Evolutionary conservation across 1,284 basidiomycete species (phyloP).

Genomic region (Lignosus rhinocerotis): DNA sequence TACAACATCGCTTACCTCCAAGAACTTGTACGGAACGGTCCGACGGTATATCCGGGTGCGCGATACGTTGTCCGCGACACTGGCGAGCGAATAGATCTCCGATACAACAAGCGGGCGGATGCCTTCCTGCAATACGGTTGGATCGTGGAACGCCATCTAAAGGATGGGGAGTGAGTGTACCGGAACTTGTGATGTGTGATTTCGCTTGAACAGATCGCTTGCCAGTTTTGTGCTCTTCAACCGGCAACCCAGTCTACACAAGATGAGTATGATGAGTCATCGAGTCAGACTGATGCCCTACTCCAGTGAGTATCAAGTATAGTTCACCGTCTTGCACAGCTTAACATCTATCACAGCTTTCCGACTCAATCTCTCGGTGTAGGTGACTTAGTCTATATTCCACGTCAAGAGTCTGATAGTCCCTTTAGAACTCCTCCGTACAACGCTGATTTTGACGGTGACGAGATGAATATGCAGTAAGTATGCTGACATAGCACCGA

Average conservation of each 20-base stretch:
- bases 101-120: constrained; percentile 98
- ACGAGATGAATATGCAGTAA: constrained; percentile 99
- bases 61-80: constrained; percentile 98
- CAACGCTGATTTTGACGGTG: constrained; percentile 99
- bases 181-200: neutral
- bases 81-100: constrained; percentile 95
- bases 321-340: neutral
- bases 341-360: constrained; percentile 65
- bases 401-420: constrained; percentile 12
- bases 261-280: constrained; percentile 99
- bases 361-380: constrained; percentile 96
- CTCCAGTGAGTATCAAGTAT: constrained; percentile 75
- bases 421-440: constrained; percentile 77
- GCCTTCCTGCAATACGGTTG: constrained; percentile 97
- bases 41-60: constrained; percentile 94
- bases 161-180: constrained; percentile 89
- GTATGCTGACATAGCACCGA: constrained; percentile 34
- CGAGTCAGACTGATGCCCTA: constrained; percentile 98
- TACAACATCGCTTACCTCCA: constrained; percentile 97
- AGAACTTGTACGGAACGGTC: constrained; percentile 95
- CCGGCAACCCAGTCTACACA: constrained; percentile 97
- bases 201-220: neutral
- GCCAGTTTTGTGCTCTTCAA: constrained; percentile 93
- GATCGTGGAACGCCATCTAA: constrained; percentile 98
- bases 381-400: constrained; percentile 39